Percentiles rank a stretch among this genome's conserved stretches.
Evolutionary conservation across 1,284 basidiomycete genomes (phyloP).

Genomic region (Papiliotrema terrestris): DNA sequence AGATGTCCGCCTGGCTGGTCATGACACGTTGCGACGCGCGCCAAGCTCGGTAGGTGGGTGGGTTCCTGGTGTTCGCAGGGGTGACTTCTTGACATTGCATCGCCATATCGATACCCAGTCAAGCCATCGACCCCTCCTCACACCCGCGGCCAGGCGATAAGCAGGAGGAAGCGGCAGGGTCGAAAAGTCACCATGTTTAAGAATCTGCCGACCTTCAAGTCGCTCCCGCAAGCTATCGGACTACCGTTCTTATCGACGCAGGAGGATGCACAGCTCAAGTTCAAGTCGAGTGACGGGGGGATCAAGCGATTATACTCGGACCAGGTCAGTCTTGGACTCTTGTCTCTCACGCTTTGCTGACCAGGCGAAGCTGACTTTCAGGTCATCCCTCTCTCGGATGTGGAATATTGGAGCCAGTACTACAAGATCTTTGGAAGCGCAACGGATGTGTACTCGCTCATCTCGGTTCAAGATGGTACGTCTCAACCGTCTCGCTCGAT

Average conservation of each 20-base stretch:
- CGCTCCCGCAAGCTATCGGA: constrained; percentile 46
- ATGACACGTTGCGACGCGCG: no score
- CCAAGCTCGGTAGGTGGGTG: no score
- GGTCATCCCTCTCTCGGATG: constrained; percentile 68
- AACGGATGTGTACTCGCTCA: constrained; percentile 81
- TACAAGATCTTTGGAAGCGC: constrained; percentile 77
- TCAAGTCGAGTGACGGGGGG: constrained; percentile 73
- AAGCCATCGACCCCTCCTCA: no score
- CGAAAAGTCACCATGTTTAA: constrained; percentile 27
- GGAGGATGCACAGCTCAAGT: constrained; percentile 82
- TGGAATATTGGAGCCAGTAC: constrained; percentile 80
- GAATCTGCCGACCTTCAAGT: constrained; percentile 39
- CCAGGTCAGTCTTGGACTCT: constrained; percentile 57
- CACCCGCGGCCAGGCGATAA: constrained; percentile 1
- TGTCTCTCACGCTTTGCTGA: background rate
- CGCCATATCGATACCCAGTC: no score
- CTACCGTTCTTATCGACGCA: constrained; percentile 52
- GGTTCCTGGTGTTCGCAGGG: no score
- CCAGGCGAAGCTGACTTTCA: constrained; percentile 34
- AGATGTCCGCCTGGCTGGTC: no score
- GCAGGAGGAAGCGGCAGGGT: constrained; percentile 26
- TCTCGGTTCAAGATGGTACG: constrained; percentile 79
- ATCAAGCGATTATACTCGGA: constrained; percentile 67
- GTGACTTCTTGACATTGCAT: no score
- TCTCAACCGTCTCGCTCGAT: constrained; percentile 9